Conservation (phyloP, 495 filamentous ascomycete species). For the Chaetomium tenue region DNA sequence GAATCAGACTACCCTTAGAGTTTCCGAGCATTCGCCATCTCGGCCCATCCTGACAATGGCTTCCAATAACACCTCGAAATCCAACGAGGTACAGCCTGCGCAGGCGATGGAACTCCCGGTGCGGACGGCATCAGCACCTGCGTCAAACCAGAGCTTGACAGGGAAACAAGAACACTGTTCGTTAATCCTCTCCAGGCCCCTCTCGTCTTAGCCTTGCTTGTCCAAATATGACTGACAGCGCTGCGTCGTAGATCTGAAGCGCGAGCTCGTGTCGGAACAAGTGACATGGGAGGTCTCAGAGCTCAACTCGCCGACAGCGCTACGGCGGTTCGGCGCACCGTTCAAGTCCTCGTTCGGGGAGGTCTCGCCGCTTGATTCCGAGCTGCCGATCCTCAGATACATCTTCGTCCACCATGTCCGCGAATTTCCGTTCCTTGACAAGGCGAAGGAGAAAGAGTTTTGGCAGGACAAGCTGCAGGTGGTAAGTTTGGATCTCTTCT, state of each 20-base stretch:
- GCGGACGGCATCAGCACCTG: slow-evolving; percentile 17
- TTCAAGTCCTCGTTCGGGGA: slow-evolving; percentile 91
- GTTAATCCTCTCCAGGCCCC: neutral
- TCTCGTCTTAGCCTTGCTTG: neutral
- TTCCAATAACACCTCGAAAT: slow-evolving; percentile 1
- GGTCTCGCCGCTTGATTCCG: slow-evolving; percentile 88
- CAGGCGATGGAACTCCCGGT: slow-evolving; percentile 21
- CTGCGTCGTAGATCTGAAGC: slow-evolving; percentile 76
- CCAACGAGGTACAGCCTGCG: slow-evolving; percentile 20
- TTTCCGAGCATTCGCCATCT: neutral
- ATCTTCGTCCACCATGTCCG: slow-evolving; percentile 98
- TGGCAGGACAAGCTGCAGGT: slow-evolving; percentile 98
- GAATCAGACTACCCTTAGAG: neutral
- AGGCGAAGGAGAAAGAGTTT: slow-evolving; percentile 96
- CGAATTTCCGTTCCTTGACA: slow-evolving; percentile 95
- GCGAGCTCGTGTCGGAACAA: slow-evolving; percentile 88
- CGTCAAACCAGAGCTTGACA: slow-evolving; percentile 56
- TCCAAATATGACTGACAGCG: neutral
- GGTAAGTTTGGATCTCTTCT: slow-evolving; percentile 52
- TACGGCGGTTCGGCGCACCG: slow-evolving; percentile 92
- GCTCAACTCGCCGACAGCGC: slow-evolving; percentile 87
- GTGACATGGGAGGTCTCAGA: slow-evolving; percentile 85
- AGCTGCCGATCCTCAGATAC: slow-evolving; percentile 89
- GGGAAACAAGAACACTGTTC: slow-evolving; percentile 98
- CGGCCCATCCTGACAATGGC: slow-evolving; percentile 7